phyloP scores from a whole-genome alignment of 495 filamentous ascomycete genomes.

The Aspergillus bridgeri region DNA sequence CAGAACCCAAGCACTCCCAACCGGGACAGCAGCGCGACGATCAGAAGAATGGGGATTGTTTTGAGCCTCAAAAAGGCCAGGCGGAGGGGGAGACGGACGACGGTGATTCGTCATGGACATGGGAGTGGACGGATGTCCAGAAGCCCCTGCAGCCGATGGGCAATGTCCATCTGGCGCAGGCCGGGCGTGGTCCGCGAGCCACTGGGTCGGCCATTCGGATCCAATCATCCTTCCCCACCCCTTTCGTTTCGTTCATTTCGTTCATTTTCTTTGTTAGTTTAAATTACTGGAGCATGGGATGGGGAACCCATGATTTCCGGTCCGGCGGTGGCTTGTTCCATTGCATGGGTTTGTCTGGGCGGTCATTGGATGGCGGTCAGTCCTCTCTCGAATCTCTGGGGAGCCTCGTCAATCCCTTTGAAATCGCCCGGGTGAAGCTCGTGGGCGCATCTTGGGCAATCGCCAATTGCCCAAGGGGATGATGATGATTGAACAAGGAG shows the following conservation, averaged over 20 bases:
- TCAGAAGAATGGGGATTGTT: background rate
- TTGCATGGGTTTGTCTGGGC: background rate
- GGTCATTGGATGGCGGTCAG: background rate
- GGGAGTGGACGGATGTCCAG: background rate
- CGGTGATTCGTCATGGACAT: background rate
- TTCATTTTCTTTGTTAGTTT: background rate
- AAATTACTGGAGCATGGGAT: background rate
- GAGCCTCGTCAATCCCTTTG: background rate
- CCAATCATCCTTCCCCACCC: background rate
- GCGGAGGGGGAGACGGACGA: background rate
- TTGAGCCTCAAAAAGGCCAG: background rate
- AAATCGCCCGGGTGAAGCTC: background rate
- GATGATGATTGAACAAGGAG: too few species aligned
- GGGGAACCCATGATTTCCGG: background rate
- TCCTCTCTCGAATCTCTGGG: background rate
- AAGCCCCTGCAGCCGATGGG: background rate
- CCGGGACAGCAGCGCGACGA: background rate
- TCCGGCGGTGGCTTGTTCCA: background rate
- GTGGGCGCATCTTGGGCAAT: background rate
- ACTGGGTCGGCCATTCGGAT: background rate
- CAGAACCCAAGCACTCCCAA: background rate
- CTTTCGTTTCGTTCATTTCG: too few species aligned
- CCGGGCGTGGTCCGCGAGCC: background rate
- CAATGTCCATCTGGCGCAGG: background rate
- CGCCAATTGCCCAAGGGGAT: background rate